A percentile compares a stretch with the other conserved stretches of the same genome.
Evolutionary conservation across 306 rosid genomes (phyloP).

Genomic region (Rosa chinensis): DNA sequence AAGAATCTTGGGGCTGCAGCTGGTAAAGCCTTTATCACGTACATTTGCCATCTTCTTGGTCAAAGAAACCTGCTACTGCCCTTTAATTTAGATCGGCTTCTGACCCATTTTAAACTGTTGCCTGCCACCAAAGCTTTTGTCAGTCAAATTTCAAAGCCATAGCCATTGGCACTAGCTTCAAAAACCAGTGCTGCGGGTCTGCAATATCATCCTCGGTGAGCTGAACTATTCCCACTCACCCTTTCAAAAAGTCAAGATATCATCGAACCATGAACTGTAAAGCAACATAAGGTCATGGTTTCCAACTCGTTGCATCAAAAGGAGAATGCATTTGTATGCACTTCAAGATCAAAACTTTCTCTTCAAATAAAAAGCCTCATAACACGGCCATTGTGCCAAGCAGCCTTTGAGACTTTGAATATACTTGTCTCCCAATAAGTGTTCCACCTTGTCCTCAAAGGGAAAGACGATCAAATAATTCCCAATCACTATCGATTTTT

Average conservation of each 20-base stretch:
- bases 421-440: background rate
- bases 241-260: background rate
- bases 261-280: background rate
- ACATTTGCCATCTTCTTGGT: conserved; percentile 1
- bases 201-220: background rate
- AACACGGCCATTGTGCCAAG: background rate
- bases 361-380: background rate
- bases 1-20: background rate
- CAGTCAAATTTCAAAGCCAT: background rate
- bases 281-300: background rate
- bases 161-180: conserved; percentile 3
- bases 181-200: background rate
- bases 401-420: background rate
- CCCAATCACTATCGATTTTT: background rate
- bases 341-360: background rate
- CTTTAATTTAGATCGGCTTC: background rate
- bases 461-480: background rate
- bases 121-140: background rate
- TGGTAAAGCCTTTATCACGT: no score
- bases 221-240: background rate
- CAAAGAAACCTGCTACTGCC: conserved; percentile 3
- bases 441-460: background rate
- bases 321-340: background rate
- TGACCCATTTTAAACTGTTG: background rate
- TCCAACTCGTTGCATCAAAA: background rate